Conservation (phyloP, 1,139 yeast genomes). For the Suhomyces bokatorum region DNA sequence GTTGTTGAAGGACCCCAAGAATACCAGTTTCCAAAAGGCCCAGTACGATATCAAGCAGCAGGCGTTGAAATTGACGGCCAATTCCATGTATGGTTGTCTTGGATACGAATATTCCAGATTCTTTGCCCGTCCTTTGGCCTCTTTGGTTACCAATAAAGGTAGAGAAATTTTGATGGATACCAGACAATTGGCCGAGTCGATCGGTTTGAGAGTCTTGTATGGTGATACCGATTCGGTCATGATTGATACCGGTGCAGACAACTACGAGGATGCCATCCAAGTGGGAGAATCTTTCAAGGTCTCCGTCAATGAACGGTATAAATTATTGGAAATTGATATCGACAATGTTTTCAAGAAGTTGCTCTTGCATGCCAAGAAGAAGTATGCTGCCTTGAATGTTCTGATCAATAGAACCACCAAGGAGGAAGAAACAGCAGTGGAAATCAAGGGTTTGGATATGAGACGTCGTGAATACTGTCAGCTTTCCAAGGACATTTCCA, state of each 20-base stretch:
- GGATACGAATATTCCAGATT: constrained; percentile 92
- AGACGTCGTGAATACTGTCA: constrained; percentile 95
- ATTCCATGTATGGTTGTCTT: constrained; percentile 98
- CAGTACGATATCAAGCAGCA: constrained; percentile 96
- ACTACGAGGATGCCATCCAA: constrained; percentile 69
- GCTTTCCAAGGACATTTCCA: constrained; percentile 83
- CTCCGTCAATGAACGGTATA: constrained; percentile 85
- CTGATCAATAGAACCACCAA: constrained; percentile 50
- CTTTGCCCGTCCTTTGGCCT: constrained; percentile 94
- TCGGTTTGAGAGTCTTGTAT: constrained; percentile 82
- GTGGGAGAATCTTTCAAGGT: constrained; percentile 85
- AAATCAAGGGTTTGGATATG: constrained; percentile 97
- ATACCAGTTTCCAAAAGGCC: constrained; percentile 59
- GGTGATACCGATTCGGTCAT: constrained; percentile 99
- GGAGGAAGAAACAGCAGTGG: constrained; percentile 57
- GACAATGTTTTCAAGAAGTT: constrained; percentile 89
- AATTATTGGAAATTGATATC: constrained; percentile 86
- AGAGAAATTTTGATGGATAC: constrained; percentile 94
- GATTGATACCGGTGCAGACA: constrained; percentile 87
- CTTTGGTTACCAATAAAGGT: constrained; percentile 93
- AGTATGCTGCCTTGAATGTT: constrained; percentile 88
- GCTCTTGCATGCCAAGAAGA: constrained; percentile 92
- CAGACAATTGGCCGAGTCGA: constrained; percentile 84
- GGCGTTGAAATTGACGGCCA: constrained; percentile 94
- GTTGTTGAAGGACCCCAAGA: constrained; percentile 72